These are phyloP conservation scores for Novymonas esmeraldas DNA, from an alignment of 208 protist genomes.

Conservation along the genomic window DNA sequence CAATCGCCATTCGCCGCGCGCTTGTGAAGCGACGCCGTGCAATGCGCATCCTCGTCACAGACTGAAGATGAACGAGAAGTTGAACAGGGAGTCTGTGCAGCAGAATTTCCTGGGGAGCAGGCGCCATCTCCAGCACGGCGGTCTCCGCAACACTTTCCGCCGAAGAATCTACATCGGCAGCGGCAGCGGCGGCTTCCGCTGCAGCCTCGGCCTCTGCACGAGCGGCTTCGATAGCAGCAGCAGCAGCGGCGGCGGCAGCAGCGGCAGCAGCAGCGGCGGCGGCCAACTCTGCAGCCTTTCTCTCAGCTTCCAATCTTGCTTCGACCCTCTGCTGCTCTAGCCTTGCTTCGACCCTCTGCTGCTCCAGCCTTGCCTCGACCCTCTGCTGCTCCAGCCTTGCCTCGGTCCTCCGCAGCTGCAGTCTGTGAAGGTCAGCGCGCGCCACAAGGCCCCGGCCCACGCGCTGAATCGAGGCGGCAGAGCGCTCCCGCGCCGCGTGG, in stretches of 20 bases:
- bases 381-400: neutral
- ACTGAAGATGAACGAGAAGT: constrained; percentile 19
- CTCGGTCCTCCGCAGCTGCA: neutral
- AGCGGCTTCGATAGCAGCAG: neutral
- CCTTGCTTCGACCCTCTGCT: too few relatives aligned
- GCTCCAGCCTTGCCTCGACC: neutral
- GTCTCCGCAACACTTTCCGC: neutral
- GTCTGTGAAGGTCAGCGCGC: neutral
- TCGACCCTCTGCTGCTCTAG: too few relatives aligned
- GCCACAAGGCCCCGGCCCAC: constrained; percentile 22
- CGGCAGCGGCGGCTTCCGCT: neutral
- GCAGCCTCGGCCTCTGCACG: too few relatives aligned
- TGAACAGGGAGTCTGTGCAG: constrained; percentile 10
- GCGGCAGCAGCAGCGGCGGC: neutral
- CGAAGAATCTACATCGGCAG: neutral
- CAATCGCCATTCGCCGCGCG: neutral
- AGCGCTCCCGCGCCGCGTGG: constrained; percentile 8
- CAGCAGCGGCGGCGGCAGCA: neutral
- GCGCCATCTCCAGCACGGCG: neutral
- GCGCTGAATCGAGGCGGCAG: constrained; percentile 20
- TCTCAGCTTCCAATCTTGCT: too few relatives aligned
- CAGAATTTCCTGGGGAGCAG: neutral
- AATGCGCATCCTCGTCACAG: constrained; percentile 13
- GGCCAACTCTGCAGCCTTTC: neutral
- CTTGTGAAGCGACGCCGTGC: neutral